phyloP scores from a whole-genome alignment of 176 grass and related monocot genomes.

The Rhynchospora tenuis region DNA sequence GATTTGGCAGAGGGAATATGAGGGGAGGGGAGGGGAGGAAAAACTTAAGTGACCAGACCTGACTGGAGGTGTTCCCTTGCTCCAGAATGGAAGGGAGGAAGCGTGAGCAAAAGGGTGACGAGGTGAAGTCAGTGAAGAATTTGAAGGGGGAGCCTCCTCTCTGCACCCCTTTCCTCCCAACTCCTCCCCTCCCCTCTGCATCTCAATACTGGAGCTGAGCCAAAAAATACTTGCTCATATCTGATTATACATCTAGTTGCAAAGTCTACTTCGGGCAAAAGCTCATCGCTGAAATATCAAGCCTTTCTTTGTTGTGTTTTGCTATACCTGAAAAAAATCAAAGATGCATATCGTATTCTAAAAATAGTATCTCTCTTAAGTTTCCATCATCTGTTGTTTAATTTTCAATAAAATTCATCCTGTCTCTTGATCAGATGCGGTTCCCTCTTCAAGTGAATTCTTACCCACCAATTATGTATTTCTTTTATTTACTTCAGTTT shows the following conservation, averaged over 20 bases:
- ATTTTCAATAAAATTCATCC: neutral
- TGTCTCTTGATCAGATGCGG: neutral
- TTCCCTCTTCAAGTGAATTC: neutral
- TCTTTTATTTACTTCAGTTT: conserved; percentile 4
- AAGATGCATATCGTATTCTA: neutral
- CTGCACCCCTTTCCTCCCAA: too few relatives aligned
- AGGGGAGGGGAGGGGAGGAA: too few relatives aligned
- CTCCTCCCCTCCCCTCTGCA: too few relatives aligned
- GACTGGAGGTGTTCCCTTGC: too few relatives aligned
- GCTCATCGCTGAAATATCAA: neutral
- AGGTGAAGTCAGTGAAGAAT: too few relatives aligned
- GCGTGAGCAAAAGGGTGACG: too few relatives aligned
- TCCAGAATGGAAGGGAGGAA: too few relatives aligned
- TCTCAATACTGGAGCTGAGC: too few relatives aligned
- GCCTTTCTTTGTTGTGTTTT: neutral
- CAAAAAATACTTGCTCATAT: neutral
- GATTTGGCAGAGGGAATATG: too few relatives aligned
- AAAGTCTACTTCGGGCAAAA: neutral
- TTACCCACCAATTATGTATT: neutral
- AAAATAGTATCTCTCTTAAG: neutral
- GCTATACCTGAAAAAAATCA: neutral
- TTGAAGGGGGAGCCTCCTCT: too few relatives aligned
- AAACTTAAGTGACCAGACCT: too few relatives aligned
- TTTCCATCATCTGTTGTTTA: too few relatives aligned
- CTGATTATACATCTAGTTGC: neutral